A percentile compares a stretch with the other conserved stretches of the same genome.
These are phyloP conservation scores for Hanseniaspora meyeri DNA, from an alignment of 805 yeast species.

Conservation along the genomic window DNA sequence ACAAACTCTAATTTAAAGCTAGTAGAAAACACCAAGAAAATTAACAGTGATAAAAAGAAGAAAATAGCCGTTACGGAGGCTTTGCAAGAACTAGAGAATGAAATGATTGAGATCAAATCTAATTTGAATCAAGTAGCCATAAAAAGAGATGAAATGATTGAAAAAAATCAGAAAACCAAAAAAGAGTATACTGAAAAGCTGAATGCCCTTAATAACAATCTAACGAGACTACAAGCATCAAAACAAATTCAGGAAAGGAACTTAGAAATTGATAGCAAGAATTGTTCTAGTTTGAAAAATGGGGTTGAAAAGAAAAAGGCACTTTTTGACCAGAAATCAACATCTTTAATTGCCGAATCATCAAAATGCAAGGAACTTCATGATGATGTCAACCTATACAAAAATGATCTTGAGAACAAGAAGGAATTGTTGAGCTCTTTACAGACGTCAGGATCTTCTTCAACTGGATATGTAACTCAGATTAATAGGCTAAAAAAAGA, in stretches of 20 bases:
- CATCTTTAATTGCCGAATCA: constrained; percentile 34
- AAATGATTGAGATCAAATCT: constrained; percentile 42
- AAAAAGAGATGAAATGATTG: constrained; percentile 41
- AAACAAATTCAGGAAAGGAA: constrained; percentile 47
- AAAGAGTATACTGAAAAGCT: constrained; percentile 50
- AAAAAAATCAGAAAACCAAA: constrained; percentile 47
- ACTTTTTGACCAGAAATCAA: constrained; percentile 29
- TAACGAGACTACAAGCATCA: constrained; percentile 58
- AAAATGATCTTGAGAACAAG: constrained; percentile 40
- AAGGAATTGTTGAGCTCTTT: constrained; percentile 73
- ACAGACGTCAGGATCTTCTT: constrained; percentile 80
- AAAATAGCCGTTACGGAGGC: constrained; percentile 34
- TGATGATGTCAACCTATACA: constrained; percentile 31
- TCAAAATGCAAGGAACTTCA: constrained; percentile 32
- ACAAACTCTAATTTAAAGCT: constrained; percentile 22
- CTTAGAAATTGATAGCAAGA: constrained; percentile 40
- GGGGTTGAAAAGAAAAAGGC: constrained; percentile 29
- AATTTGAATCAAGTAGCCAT: constrained; percentile 40
- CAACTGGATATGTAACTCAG: constrained; percentile 67
- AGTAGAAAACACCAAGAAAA: constrained; percentile 28
- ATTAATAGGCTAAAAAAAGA: constrained; percentile 48
- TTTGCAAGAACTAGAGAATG: constrained; percentile 39
- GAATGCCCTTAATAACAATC: constrained; percentile 43
- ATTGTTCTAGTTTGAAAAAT: constrained; percentile 26
- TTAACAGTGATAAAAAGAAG: constrained; percentile 34